Conservation (phyloP, 2,329 filamentous ascomycete species). For the Ceratocystis ficicola region DNA sequence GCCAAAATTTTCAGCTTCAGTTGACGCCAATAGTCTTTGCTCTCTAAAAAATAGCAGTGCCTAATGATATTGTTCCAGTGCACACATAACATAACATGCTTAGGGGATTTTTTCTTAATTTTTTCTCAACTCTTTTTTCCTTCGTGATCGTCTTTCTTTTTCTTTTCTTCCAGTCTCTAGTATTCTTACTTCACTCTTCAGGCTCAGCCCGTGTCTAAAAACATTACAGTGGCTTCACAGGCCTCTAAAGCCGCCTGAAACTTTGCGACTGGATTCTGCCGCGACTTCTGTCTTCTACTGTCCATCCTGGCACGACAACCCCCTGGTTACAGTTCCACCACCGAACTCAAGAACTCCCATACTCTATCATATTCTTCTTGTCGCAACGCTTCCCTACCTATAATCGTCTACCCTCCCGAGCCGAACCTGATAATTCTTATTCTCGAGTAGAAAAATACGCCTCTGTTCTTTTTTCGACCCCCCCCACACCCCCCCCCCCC, state of each 20-base stretch:
- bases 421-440: background rate
- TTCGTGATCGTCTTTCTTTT: background rate
- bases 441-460: background rate
- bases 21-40: background rate
- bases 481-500: background rate
- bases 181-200: background rate
- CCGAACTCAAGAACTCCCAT: background rate
- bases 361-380: background rate
- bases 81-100: background rate
- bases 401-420: background rate
- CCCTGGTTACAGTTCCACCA: constrained; percentile 10
- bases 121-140: background rate
- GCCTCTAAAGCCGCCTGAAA: background rate
- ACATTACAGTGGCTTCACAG: background rate
- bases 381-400: constrained; percentile 2
- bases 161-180: background rate
- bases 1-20: background rate
- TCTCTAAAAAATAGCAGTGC: background rate
- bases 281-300: background rate
- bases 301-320: background rate
- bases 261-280: constrained; percentile 1
- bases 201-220: background rate
- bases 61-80: background rate
- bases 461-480: background rate
- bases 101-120: no score